Evolutionary conservation across 2,329 filamentous ascomycete species (phyloP).

Genomic region (Pezicula neosporulosa): DNA sequence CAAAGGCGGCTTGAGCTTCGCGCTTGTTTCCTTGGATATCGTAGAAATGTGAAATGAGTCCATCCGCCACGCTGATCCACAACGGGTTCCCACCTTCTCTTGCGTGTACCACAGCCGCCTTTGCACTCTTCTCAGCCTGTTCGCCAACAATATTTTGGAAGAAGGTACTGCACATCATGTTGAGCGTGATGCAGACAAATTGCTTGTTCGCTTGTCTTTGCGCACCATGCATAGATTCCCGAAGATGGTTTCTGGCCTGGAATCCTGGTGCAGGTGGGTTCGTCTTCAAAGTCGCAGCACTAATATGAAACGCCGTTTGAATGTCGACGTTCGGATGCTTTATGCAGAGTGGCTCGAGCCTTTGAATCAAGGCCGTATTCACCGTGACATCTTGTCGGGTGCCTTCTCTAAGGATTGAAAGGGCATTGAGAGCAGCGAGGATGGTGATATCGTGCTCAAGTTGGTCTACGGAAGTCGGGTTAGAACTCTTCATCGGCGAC

Average conservation of each 20-base stretch:
- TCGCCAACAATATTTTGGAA: constrained; percentile 59
- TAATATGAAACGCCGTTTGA: constrained; percentile 71
- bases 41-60: constrained; percentile 72
- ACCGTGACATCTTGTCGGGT: constrained; percentile 52
- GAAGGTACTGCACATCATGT: constrained; percentile 78
- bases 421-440: constrained; percentile 62
- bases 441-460: constrained; percentile 62
- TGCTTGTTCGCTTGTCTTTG: constrained; percentile 71
- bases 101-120: constrained; percentile 65
- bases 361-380: constrained; percentile 58
- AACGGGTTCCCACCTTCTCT: constrained; percentile 66
- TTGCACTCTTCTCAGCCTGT: constrained; percentile 73
- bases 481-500: constrained; percentile 29
- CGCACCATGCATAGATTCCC: constrained; percentile 66
- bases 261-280: constrained; percentile 65
- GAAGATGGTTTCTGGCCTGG: constrained; percentile 75
- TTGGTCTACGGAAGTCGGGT: constrained; percentile 38
- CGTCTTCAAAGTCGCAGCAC: constrained; percentile 64
- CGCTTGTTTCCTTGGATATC: constrained; percentile 65
- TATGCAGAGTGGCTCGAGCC: constrained; percentile 64
- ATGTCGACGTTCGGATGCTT: constrained; percentile 73
- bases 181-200: constrained; percentile 78
- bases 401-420: constrained; percentile 69
- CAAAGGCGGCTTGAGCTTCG: constrained; percentile 42
- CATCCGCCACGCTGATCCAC: constrained; percentile 79